Evolutionary conservation across 2,329 filamentous ascomycete genomes (phyloP), one percentile per base, ranked within the genome.

Genomic region (Fusarium temperatum): DNA sequence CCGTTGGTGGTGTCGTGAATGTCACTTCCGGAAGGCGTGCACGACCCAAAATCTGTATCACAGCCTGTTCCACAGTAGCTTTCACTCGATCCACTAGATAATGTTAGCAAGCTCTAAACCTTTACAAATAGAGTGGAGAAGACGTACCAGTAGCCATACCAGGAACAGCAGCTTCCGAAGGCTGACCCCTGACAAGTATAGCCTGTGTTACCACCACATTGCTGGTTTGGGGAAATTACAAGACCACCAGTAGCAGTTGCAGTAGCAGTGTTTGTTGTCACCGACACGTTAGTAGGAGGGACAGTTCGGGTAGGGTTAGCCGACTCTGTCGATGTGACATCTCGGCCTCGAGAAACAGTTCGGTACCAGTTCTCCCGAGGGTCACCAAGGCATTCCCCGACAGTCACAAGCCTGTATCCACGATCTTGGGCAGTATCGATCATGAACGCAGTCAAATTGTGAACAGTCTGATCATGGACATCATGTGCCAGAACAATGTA

Each of bases 311-410:
- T 67, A 38, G 74, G 62, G 18, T 66, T 41, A 24, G 74, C 56
- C 18, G 51, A 55, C 11, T 55, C 30, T 4, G 66, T 68, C 2
- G 65, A 50, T 4, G 66, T 64, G 30, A 62, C 59, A 26, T 72
- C 73, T 32, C 65, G 70, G 26, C 69, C 60, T 20, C 68, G 64
- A 12, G 74, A 66, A 9, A 76, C 77, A 8, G 66, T 35, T 51
- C 87, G 84, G 75, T 90, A 90, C 89, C 88, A 90, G 70, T 86
- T 84, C 22, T 79, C 81, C n/a, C 67, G 67, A 13, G 87, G 79
- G 64, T 91, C 88, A 1, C 85, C 85, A 22, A 91, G 82, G 65
- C 89, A 91, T 67, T 90, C 87, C 1, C 88, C 89, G 9, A 90
- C 85, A 3, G 88, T 88, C 35, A 88, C 87, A 48, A 85, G 84